Conservation (phyloP, 108 stramenopile genomes). For the Nannochloropsis salina region DNA sequence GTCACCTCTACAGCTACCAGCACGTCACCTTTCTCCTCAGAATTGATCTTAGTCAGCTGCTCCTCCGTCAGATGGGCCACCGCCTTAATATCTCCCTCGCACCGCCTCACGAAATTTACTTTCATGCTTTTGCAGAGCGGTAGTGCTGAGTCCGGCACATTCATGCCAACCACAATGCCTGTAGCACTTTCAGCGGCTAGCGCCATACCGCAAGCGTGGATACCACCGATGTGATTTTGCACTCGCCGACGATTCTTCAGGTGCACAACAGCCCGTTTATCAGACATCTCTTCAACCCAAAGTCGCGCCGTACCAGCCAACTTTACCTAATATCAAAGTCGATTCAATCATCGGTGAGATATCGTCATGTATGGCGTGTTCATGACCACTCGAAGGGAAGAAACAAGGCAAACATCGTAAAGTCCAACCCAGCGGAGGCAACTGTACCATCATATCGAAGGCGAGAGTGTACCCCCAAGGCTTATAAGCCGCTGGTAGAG, state of each 20-base stretch:
- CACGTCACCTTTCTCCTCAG: conserved; percentile 56
- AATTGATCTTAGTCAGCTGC: conserved; percentile 41
- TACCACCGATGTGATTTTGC: conserved; percentile 61
- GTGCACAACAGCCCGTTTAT: conserved; percentile 33
- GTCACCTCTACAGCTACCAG: conserved; percentile 49
- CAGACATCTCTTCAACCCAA: conserved; percentile 49
- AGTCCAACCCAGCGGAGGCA: too few species aligned
- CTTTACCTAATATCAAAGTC: conserved; percentile 38
- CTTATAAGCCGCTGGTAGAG: neutral
- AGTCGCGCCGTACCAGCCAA: conserved; percentile 59
- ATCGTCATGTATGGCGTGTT: too few species aligned
- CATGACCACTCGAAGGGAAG: too few species aligned
- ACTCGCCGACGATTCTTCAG: conserved; percentile 50
- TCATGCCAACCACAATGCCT: conserved; percentile 58
- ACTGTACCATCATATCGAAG: neutral
- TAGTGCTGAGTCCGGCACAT: conserved; percentile 60
- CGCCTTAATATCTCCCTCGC: conserved; percentile 51
- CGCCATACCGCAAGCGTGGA: conserved; percentile 63
- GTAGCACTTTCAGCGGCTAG: conserved; percentile 59
- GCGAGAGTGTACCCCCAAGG: conserved; percentile 10
- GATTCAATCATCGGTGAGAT: too few species aligned
- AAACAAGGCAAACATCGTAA: too few species aligned
- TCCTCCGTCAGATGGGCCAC: conserved; percentile 49
- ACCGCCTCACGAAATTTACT: conserved; percentile 48
- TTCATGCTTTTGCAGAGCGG: conserved; percentile 58